These are phyloP conservation scores for Zelonia costaricensis DNA, from an alignment of 208 protist species.

Conservation along the genomic window DNA sequence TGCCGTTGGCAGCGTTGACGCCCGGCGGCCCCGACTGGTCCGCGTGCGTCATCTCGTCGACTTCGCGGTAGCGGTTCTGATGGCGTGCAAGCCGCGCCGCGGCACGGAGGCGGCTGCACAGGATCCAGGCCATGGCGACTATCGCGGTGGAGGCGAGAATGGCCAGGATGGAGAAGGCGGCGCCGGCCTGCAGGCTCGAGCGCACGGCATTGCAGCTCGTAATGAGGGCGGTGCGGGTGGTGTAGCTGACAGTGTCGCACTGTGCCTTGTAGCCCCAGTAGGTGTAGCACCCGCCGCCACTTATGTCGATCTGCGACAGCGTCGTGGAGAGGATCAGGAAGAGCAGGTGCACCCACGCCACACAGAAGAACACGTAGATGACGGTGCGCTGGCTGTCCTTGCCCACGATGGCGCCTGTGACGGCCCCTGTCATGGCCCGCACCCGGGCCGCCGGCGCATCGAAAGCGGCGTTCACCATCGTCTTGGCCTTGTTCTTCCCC, in stretches of 20 bases:
- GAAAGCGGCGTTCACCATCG: constrained; percentile 12
- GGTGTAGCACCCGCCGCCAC: constrained; percentile 71
- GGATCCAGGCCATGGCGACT: constrained; percentile 36
- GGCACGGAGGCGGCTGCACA: constrained; percentile 40
- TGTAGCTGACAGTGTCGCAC: constrained; percentile 76
- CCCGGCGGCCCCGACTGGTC: neutral
- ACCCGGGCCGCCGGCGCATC: constrained; percentile 11
- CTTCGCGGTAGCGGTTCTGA: constrained; percentile 17
- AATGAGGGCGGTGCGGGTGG: constrained; percentile 42
- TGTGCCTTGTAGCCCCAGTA: constrained; percentile 78
- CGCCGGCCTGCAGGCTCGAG: constrained; percentile 41
- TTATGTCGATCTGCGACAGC: constrained; percentile 75
- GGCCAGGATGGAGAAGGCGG: constrained; percentile 77
- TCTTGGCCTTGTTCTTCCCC: constrained; percentile 14
- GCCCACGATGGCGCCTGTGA: constrained; percentile 11
- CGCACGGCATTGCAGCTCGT: constrained; percentile 24
- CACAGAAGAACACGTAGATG: constrained; percentile 46
- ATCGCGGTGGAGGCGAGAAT: constrained; percentile 43
- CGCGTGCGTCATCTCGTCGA: neutral
- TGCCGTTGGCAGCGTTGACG: neutral
- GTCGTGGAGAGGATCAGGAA: constrained; percentile 61
- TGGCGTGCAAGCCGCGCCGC: constrained; percentile 8
- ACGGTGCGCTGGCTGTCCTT: constrained; percentile 40
- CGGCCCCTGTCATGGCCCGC: constrained; percentile 8
- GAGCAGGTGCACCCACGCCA: constrained; percentile 46